Percentiles rank a stretch among this genome's conserved stretches.
Evolutionary conservation across 2,329 filamentous ascomycete species (phyloP).

Genomic region (Emydomyces testavorans): DNA sequence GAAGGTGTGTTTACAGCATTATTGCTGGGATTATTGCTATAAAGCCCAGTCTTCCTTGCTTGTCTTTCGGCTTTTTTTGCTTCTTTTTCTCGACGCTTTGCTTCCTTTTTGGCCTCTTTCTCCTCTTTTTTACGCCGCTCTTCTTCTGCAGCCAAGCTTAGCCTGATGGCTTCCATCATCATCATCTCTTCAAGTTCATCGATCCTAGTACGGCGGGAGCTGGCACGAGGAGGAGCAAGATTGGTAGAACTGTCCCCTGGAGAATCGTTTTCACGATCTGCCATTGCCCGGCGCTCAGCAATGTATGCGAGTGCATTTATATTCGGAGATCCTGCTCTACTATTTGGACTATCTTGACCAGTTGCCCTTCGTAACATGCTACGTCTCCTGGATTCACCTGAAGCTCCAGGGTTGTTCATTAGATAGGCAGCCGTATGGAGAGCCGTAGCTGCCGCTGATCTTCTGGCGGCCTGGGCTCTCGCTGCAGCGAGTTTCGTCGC

Average conservation of each 20-base stretch:
- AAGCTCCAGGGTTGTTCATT: slow-evolving; percentile 48
- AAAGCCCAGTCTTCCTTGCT: slow-evolving; percentile 51
- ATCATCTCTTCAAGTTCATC: slow-evolving; percentile 95
- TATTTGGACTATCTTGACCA: slow-evolving; percentile 26
- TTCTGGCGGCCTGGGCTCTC: slow-evolving; percentile 68
- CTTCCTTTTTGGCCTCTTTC: slow-evolving; percentile 67
- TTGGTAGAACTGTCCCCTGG: slow-evolving; percentile 20
- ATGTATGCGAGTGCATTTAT: slow-evolving; percentile 39
- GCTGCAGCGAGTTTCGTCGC: slow-evolving; percentile 76
- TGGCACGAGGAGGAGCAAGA: slow-evolving; percentile 36
- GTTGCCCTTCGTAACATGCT: slow-evolving; percentile 36
- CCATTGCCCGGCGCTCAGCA: slow-evolving; percentile 32
- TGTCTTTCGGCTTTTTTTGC: slow-evolving; percentile 62
- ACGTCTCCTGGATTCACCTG: slow-evolving; percentile 42
- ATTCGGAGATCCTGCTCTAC: slow-evolving; percentile 30
- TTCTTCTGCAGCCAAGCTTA: slow-evolving; percentile 86
- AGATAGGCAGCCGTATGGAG: slow-evolving; percentile 90
- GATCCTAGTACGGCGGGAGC: slow-evolving; percentile 52
- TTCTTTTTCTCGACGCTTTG: slow-evolving; percentile 75
- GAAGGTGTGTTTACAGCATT: slow-evolving; percentile 44
- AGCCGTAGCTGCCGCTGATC: slow-evolving; percentile 85
- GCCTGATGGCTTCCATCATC: slow-evolving; percentile 90
- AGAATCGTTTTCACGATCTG: slow-evolving; percentile 28
- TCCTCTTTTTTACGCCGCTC: slow-evolving; percentile 79
- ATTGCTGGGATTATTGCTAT: slow-evolving; percentile 49